These are phyloP conservation scores for Oenanthe sinensis DNA, from an alignment of 129 eudicot species.

Conservation along the genomic window DNA sequence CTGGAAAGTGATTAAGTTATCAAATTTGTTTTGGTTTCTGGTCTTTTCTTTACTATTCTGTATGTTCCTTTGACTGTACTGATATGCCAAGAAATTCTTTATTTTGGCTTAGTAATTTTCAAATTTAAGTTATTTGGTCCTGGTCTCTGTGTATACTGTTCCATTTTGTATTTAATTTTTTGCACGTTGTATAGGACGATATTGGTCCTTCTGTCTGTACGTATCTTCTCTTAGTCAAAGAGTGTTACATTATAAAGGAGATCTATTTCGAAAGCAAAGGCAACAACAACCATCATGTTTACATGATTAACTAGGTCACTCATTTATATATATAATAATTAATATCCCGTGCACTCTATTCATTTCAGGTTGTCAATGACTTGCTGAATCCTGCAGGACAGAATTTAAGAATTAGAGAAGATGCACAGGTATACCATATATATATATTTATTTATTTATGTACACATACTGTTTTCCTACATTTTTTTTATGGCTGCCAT, in stretches of 20 bases:
- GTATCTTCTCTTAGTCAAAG: neutral
- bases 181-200: neutral
- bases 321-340: neutral
- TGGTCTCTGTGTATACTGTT: neutral
- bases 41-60: neutral
- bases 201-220: neutral
- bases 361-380: slow-evolving; percentile 90
- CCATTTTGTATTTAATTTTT: neutral
- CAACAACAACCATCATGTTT: neutral
- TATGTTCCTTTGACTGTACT: neutral
- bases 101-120: neutral
- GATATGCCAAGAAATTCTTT: neutral
- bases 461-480: neutral
- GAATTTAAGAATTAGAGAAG: slow-evolving; percentile 86
- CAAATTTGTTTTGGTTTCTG: neutral
- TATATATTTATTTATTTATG: neutral
- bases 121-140: neutral
- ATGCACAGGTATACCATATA: slow-evolving; percentile 60
- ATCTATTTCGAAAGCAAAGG: too few relatives aligned
- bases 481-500: neutral
- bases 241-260: neutral
- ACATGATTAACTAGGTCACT: neutral
- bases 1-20: neutral
- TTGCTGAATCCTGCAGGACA: slow-evolving; percentile 97
- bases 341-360: slow-evolving; percentile 8